These are phyloP conservation scores for Lactarius evosmus DNA, from an alignment of 768 basidiomycete genomes.

Conservation along the genomic window DNA sequence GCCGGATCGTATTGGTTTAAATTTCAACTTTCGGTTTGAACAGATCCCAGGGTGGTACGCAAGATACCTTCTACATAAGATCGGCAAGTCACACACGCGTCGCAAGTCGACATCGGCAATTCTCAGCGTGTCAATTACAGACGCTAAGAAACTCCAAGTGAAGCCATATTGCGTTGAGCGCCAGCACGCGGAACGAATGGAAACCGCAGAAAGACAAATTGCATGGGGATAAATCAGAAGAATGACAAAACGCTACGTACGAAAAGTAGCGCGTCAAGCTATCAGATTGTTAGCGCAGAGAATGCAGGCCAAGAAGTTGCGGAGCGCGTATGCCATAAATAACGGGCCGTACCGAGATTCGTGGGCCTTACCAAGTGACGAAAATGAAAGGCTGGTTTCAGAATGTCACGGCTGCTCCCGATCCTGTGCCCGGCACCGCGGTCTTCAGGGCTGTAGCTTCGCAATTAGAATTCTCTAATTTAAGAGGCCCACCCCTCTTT, in stretches of 20 bases:
- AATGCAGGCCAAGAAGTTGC: not conserved
- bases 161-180: conserved; percentile 1
- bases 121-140: conserved; percentile 1
- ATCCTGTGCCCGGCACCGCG: not conserved
- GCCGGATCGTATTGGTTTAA: conserved; percentile 12
- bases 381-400: not conserved
- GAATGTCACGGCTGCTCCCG: not conserved
- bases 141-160: conserved; percentile 1
- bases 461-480: not conserved
- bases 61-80: conserved; percentile 11
- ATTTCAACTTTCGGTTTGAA: conserved; percentile 9
- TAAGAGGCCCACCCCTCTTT: not conserved
- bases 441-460: conserved; percentile 9
- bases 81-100: not conserved
- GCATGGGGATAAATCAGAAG: conserved; percentile 18
- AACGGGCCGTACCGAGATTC: conserved; percentile 10
- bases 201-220: conserved; percentile 6
- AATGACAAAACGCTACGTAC: not conserved
- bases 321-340: conserved; percentile 4
- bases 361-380: not conserved
- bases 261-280: not conserved
- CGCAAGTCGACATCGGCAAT: not conserved
- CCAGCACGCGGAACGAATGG: not conserved
- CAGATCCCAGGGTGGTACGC: conserved; percentile 9
- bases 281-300: conserved; percentile 4